These are phyloP conservation scores for Ashbya aceris DNA, from an alignment of 1,139 yeast species.

Conservation along the genomic window DNA sequence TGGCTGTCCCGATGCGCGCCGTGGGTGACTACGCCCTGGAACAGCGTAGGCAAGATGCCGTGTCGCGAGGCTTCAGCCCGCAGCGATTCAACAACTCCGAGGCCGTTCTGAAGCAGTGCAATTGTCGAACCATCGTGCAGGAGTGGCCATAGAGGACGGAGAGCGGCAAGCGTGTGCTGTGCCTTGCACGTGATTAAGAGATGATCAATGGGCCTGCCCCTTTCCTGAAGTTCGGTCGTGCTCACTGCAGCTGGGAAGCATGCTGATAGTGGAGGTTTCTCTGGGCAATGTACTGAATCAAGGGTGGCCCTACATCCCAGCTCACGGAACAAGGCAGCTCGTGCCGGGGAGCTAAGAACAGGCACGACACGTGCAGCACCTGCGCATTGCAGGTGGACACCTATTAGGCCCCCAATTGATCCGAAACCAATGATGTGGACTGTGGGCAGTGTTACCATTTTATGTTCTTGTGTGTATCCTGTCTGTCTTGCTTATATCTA, in stretches of 20 bases:
- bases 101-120: constrained; percentile 75
- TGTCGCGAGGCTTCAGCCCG: constrained; percentile 50
- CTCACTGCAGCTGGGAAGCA: constrained; percentile 22
- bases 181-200: constrained; percentile 63
- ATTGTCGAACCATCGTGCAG: constrained; percentile 48
- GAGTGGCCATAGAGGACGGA: constrained; percentile 40
- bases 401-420: constrained; percentile 28
- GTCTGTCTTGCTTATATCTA: background rate
- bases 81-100: constrained; percentile 61
- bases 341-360: constrained; percentile 24
- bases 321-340: constrained; percentile 23
- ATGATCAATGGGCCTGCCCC: constrained; percentile 36
- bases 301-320: constrained; percentile 25
- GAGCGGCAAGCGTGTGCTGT: constrained; percentile 43
- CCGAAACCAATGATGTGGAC: constrained; percentile 28
- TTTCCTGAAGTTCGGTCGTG: constrained; percentile 21
- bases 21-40: constrained; percentile 72
- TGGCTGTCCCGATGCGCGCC: constrained; percentile 48
- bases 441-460: constrained; percentile 11
- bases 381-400: constrained; percentile 21
- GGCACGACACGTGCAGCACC: constrained; percentile 19
- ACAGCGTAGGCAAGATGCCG: constrained; percentile 44
- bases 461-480: background rate
- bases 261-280: constrained; percentile 12
- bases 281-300: constrained; percentile 21